phyloP scores from a whole-genome alignment of 176 grass and related monocot genomes.

The Elaeis guineensis region DNA sequence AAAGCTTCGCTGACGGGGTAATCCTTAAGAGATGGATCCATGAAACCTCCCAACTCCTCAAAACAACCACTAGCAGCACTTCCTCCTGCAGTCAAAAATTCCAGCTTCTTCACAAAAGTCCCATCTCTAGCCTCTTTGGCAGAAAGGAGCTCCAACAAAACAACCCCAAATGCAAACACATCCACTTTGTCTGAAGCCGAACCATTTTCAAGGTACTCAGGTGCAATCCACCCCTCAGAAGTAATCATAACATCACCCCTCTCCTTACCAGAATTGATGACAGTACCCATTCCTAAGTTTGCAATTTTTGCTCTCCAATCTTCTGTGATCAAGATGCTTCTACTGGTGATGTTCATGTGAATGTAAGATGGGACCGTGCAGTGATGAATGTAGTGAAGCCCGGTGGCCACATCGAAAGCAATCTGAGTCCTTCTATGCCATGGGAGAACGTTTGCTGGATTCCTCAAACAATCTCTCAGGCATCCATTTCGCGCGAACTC shows the following conservation, averaged over 20 bases:
- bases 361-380: slow-evolving; percentile 4
- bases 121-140: neutral
- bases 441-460: neutral
- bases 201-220: neutral
- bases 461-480: slow-evolving; percentile 1
- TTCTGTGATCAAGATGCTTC: slow-evolving; percentile 2
- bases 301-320: slow-evolving; percentile 7
- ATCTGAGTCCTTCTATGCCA: slow-evolving; percentile 1
- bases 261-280: neutral
- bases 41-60: neutral
- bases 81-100: neutral
- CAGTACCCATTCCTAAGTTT: neutral
- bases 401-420: neutral
- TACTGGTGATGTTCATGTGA: slow-evolving; percentile 8
- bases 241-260: neutral
- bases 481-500: neutral
- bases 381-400: slow-evolving; percentile 8
- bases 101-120: neutral
- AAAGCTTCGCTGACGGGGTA: neutral
- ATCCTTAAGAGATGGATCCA: slow-evolving; percentile 5
- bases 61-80: neutral
- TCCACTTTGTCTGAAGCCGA: neutral
- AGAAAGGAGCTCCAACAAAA: slow-evolving; percentile 1
- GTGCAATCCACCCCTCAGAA: neutral
- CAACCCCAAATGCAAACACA: slow-evolving; percentile 1